Conservation (phyloP, 495 filamentous ascomycete genomes). For the Lepraria neglecta region DNA sequence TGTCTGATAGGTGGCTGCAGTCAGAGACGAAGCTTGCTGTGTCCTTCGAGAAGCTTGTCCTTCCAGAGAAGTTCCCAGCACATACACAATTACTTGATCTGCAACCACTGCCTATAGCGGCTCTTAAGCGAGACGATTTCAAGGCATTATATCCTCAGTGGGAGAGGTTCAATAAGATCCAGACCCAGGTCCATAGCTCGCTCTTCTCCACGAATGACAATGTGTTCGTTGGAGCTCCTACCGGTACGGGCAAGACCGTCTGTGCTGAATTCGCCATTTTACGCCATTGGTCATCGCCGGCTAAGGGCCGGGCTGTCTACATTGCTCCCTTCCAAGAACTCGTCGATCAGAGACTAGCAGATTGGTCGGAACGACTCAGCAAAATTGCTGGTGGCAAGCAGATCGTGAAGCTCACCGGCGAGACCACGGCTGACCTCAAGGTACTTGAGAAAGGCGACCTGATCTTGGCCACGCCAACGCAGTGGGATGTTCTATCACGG, state of each 20-base stretch:
- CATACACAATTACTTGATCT: constrained; percentile 87
- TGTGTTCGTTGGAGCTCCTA: constrained; percentile 82
- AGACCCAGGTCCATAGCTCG: constrained; percentile 93
- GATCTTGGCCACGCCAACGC: constrained; percentile 82
- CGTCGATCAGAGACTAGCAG: constrained; percentile 68
- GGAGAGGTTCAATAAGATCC: constrained; percentile 91
- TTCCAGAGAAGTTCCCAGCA: constrained; percentile 92
- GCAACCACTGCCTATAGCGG: constrained; percentile 80
- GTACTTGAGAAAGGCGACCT: constrained; percentile 83
- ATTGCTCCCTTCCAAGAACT: constrained; percentile 95
- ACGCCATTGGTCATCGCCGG: constrained; percentile 71
- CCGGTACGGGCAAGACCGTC: constrained; percentile 92
- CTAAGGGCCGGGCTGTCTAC: constrained; percentile 80
- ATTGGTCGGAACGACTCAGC: constrained; percentile 75
- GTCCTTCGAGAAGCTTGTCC: constrained; percentile 86
- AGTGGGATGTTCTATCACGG: constrained; percentile 94
- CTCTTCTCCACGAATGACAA: constrained; percentile 87
- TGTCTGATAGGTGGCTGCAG: constrained; percentile 97
- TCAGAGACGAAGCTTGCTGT: constrained; percentile 90
- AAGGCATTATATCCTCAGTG: constrained; percentile 75
- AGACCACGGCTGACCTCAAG: constrained; percentile 86
- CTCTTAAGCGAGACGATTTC: constrained; percentile 80
- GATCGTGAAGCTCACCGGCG: constrained; percentile 89
- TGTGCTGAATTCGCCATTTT: constrained; percentile 92
- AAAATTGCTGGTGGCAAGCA: constrained; percentile 76